phyloP scores from a whole-genome alignment of 805 yeast species.

The Wickerhamiella domercqiae region DNA sequence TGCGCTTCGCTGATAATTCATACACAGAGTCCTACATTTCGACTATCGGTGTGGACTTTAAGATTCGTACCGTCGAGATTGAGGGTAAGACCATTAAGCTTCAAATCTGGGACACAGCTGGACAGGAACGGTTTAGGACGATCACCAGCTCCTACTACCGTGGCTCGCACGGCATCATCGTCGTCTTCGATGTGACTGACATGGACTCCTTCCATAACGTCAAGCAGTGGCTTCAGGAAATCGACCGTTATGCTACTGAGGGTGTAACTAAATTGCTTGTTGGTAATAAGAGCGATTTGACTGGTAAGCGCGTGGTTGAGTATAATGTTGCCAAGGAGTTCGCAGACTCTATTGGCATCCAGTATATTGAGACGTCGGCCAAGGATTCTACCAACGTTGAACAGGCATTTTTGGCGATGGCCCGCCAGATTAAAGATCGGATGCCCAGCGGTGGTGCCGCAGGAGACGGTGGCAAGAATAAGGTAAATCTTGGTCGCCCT shows the following conservation, averaged over 20 bases:
- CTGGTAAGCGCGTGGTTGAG: slow-evolving; percentile 89
- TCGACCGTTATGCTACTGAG: slow-evolving; percentile 94
- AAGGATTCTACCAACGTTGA: slow-evolving; percentile 91
- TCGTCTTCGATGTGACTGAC: slow-evolving; percentile 95
- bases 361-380: slow-evolving; percentile 93
- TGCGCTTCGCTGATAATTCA: slow-evolving; percentile 94
- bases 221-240: slow-evolving; percentile 97
- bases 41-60: slow-evolving; percentile 95
- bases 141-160: slow-evolving; percentile 95
- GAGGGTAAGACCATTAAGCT: slow-evolving; percentile 95
- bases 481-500: slow-evolving; percentile 29
- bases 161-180: slow-evolving; percentile 97
- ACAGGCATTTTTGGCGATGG: slow-evolving; percentile 97
- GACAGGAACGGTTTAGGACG: slow-evolving; percentile 96
- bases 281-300: slow-evolving; percentile 90
- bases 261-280: slow-evolving; percentile 92
- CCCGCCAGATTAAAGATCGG: slow-evolving; percentile 92
- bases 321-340: slow-evolving; percentile 93
- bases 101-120: slow-evolving; percentile 99
- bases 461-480: slow-evolving; percentile 28
- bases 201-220: slow-evolving; percentile 78
- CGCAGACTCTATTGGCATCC: slow-evolving; percentile 88
- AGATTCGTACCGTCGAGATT: slow-evolving; percentile 48
- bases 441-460: slow-evolving; percentile 54
- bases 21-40: slow-evolving; percentile 94